Base-by-base conservation (phyloP, 2,329 filamentous ascomycete species). In the Ascochyta koolunga region DNA sequence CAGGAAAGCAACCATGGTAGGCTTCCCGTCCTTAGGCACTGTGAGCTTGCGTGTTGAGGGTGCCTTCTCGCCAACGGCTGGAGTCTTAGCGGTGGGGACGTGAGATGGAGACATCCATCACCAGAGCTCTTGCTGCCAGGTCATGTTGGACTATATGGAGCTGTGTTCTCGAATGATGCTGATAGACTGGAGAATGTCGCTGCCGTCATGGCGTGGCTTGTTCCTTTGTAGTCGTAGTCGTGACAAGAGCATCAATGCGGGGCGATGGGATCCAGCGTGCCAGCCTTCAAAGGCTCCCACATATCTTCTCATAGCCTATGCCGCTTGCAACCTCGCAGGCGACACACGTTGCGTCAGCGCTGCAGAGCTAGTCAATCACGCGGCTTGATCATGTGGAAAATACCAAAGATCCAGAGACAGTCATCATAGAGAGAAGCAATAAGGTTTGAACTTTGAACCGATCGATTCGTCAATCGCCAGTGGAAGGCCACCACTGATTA, bases 1-100 rank as follows among this genome's bases (percentile, higher is more conserved):
- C 5, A 91, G 79, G 65, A 91, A 91, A 15, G 85, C 81, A 18
- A 91, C 74, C 1, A 91, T 69, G 0, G 82, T 83, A 0, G 85
- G 84, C 62, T 83, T 85, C 21, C 71, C 72, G 61, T 77, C 64
- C 21, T 78, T 72, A 1, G 83, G 81, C n/a, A 89, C 72, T 7
- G 69, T 67, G 5, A 90, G 75, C 54, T 80, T 78, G 22, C 77
- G 60, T 24, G 83, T 79, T 5, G 77, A 77, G 1, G 87, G 87
- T 1, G 86, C 86, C 56, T 78, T 76, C 29, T 78, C 70, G 56
- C 84, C 86, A 25, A 85, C 75, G 46, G 78, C 70, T 9, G 85
- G 86, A 10, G 77, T 64, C 1, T 80, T 71, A 5, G 78, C 75
- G 10, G 60, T 61, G 13, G 65, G 39, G 32, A 70, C 46, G 36